Evolutionary conservation across 176 grass and related monocot species (phyloP), one percentile per base, ranked within the genome.

Genomic region (Carex scoparia): DNA sequence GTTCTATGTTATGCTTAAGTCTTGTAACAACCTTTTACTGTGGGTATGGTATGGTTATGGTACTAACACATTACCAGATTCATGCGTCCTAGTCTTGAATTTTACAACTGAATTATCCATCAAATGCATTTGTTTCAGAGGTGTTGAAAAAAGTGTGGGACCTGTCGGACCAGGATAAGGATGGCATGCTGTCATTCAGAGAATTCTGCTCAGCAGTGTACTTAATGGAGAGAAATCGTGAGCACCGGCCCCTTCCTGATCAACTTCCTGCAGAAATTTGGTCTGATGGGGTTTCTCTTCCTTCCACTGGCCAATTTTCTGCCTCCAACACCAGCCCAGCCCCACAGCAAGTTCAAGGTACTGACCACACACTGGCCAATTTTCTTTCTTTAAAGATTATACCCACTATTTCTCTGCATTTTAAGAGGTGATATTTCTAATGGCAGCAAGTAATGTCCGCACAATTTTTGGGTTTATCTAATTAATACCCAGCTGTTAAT

Each of bases 111-210:
- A 75, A 30, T 18, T 10, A 30, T 75, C 46, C 51, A 33, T 33
- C 15, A 78, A 78, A 79, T 79, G 74, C 12, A 18, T 58, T 79
- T 79, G 53, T 79, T 88, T 68, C 84, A 99, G 97, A 99, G 65
- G 79, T 96, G 84, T 88, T 99, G 86, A 99, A 88, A 90, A 92
- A 92, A 90, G 91, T 99, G 32, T 99, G 97, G 97, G 97, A 99
- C 67, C 93, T 99, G 85, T 99, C 93, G 14, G 97, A 99, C 84
- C 97, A 99, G 90, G 97, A 99, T 92, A 99, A 99, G 80, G 97
- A 99, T 57, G 86, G 97, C 60, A 99, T 99, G 97, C 87, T 99
- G 60, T 94, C 97, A 71, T 90, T 99, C 57, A 88, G 80, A 80
- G 97, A 99, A 89, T 99, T 99, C 85, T 99, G 97, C 81, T 89